Evolutionary conservation across 2,329 filamentous ascomycete species (phyloP).

Genomic region (Aspergillus pseudonomiae): DNA sequence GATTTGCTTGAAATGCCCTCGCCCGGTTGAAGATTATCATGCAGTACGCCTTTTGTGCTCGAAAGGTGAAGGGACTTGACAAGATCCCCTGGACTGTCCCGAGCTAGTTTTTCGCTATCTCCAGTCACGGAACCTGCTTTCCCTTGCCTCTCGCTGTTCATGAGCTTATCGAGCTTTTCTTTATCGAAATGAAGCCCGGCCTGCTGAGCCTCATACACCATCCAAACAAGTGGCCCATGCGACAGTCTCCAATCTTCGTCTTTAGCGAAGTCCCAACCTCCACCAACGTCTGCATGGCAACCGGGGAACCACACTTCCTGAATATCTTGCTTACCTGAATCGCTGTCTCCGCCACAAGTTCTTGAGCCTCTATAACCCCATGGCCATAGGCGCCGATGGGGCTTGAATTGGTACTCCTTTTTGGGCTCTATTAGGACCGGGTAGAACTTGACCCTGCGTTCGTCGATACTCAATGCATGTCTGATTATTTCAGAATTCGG

Average conservation of each 20-base stretch:
- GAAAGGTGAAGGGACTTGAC: conserved; percentile 12
- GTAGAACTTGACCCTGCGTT: conserved; percentile 5
- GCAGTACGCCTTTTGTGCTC: conserved; percentile 50
- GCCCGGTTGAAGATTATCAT: conserved; percentile 67
- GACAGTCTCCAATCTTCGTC: conserved; percentile 61
- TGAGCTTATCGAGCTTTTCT: conserved; percentile 17
- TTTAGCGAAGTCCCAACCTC: conserved; percentile 63
- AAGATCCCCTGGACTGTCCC: not conserved
- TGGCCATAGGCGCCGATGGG: not conserved
- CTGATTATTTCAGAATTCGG: conserved; percentile 51
- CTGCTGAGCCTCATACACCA: conserved; percentile 61
- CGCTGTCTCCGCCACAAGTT: not conserved
- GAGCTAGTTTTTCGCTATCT: not conserved
- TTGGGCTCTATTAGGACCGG: conserved; percentile 10
- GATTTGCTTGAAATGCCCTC: conserved; percentile 56
- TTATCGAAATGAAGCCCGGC: conserved; percentile 70
- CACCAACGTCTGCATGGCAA: conserved; percentile 73
- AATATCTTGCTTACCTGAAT: conserved; percentile 57
- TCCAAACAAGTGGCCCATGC: conserved; percentile 68
- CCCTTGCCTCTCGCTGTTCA: not conserved
- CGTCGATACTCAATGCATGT: conserved; percentile 54
- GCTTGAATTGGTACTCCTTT: not conserved
- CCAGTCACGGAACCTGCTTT: no score
- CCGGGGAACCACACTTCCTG: conserved; percentile 73
- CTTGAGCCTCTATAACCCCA: not conserved